Base-by-base conservation (phyloP, 2,329 filamentous ascomycete genomes). In the Whalleya microplaca region DNA sequence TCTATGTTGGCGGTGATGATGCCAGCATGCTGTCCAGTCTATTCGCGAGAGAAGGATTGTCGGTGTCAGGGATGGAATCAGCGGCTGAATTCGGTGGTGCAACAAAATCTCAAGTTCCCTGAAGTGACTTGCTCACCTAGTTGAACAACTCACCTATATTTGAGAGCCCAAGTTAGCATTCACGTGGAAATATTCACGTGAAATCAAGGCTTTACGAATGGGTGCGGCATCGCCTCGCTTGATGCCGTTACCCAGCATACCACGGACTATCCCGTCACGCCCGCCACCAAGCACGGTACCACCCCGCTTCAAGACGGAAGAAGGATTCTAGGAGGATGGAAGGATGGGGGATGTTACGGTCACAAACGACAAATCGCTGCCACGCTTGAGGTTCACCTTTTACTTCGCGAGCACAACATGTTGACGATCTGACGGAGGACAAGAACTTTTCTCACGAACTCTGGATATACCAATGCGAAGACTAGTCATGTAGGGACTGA, bases 31-130 rank as follows among this genome's bases (percentile, higher is more conserved):
- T 52, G 10, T 52, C 57, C 3, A 51, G 45, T 14, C 29, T 61
- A 1, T 10, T 61, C 9, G 57, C 57, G n/a, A 54, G 40, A 21
- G 27, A 52, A 21, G 42, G 51, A 6, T 21, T 55, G 5, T 14
- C 51, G 21, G 37, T 43, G 16, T 41, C 57, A 7, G 55, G 60
- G 21, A 47, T 58, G 14, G 55, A 48, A 16, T 63, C 60, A n/a
- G 52, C 61, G 1, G 55, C 58, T 21, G 57, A 63, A 44, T 49
- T 63, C 45, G 55, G 60, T 20, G 37, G 45, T 32, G 57, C 60
- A 2, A 51, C 48, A 3, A 63, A 61, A 21, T 63, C 60, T 8
- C 60, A 61, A 40, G 37, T 46, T 4, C 54, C 60, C 21, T 62
- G 37, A 54, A 37, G 14, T 7, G 14, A 37, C 6, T 8, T 37